These are phyloP conservation scores for Vitis rotundifolia DNA, from an alignment of 164 flowering plant genomes.

Conservation along the genomic window DNA sequence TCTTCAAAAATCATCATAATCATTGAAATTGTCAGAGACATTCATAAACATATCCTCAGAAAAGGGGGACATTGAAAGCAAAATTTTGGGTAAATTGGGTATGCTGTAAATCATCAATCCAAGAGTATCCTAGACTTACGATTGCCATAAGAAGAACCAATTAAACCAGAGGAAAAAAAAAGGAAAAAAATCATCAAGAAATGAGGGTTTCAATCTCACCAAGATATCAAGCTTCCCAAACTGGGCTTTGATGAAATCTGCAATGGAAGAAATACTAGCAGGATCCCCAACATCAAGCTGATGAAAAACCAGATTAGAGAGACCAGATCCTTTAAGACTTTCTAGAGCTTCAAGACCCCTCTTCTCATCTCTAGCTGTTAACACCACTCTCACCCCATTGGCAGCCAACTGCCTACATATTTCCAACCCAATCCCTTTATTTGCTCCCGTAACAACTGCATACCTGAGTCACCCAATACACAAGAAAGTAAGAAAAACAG, in stretches of 20 bases:
- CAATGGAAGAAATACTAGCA: conserved; percentile 29
- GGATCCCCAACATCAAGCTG: conserved; percentile 40
- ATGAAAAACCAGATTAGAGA: conserved; percentile 40
- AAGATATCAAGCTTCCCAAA: conserved; percentile 53
- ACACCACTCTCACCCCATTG: conserved; percentile 27
- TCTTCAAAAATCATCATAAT: too few relatives aligned
- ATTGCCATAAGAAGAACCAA: too few relatives aligned
- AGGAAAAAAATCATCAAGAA: not conserved
- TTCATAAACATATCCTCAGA: too few relatives aligned
- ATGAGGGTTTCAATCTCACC: conserved; percentile 16
- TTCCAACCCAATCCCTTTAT: conserved; percentile 40
- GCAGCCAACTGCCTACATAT: conserved; percentile 32
- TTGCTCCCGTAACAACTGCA: conserved; percentile 44
- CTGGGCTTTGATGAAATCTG: conserved; percentile 31
- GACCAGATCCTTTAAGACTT: conserved; percentile 22
- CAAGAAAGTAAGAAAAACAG: not conserved
- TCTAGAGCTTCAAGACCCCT: conserved; percentile 43
- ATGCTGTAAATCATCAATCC: too few relatives aligned
- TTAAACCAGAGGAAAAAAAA: too few relatives aligned
- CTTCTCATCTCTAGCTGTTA: conserved; percentile 42
- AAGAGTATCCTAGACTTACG: too few relatives aligned
- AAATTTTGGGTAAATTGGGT: too few relatives aligned
- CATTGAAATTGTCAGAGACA: too few relatives aligned
- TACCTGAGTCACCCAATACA: not conserved
- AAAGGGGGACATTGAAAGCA: too few relatives aligned